Percentiles rank a stretch among this genome's conserved stretches.
Evolutionary conservation across 2,329 filamentous ascomycete species (phyloP).

Genomic region (Microdochium bolleyi): DNA sequence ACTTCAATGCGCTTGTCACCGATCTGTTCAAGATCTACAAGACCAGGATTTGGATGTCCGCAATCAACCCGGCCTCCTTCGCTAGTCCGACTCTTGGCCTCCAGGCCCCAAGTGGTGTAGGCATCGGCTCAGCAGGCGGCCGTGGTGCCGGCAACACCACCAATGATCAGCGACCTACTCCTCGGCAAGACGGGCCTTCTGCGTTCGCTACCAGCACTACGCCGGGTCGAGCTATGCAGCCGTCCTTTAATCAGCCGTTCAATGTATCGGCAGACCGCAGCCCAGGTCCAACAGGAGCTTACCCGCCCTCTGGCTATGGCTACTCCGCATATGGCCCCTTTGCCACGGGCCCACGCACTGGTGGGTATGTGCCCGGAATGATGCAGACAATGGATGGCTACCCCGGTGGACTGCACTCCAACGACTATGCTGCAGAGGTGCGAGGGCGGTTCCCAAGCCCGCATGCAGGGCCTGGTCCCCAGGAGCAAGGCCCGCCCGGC

Average conservation of each 20-base stretch:
- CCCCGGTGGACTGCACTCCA: conserved; percentile 26
- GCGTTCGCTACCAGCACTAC: conserved; percentile 27
- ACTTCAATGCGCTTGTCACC: conserved; percentile 95
- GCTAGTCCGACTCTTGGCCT: conserved; percentile 68
- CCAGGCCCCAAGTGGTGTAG: conserved; percentile 59
- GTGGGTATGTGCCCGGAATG: conserved; percentile 29
- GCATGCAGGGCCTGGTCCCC: conserved; percentile 22
- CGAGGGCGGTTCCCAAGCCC: conserved; percentile 27
- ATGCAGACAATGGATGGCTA: conserved; percentile 34
- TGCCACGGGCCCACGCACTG: conserved; percentile 26
- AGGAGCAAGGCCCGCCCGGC: conserved; percentile 16
- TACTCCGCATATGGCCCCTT: conserved; percentile 37
- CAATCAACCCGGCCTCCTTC: conserved; percentile 95
- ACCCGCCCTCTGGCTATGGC: conserved; percentile 28
- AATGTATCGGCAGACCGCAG: conserved; percentile 32
- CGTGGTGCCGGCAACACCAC: conserved; percentile 34
- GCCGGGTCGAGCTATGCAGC: conserved; percentile 32
- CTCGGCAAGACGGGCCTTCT: conserved; percentile 28
- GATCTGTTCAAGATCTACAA: conserved; percentile 99
- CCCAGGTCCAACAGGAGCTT: conserved; percentile 27
- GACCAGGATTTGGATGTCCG: conserved; percentile 98
- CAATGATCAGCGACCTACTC: conserved; percentile 40
- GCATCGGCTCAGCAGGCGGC: conserved; percentile 56
- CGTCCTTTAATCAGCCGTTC: conserved; percentile 32
- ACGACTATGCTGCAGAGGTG: conserved; percentile 37